Conservation (phyloP, 2,329 filamentous ascomycete genomes). For the Penicillium sp. region DNA sequence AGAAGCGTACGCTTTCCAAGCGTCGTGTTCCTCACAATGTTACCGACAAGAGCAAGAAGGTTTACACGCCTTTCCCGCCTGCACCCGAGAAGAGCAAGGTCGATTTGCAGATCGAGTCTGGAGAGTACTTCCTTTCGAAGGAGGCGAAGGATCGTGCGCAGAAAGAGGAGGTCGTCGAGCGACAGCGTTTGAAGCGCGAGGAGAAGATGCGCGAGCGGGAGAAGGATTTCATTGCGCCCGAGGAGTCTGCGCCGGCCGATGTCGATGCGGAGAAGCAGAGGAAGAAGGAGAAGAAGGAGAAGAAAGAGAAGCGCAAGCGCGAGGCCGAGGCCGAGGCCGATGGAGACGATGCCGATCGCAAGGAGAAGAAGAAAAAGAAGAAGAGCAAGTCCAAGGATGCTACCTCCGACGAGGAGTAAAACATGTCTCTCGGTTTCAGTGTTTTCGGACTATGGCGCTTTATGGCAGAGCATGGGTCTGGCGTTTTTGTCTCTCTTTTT, state of each 20-base stretch:
- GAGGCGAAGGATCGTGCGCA: conserved; percentile 83
- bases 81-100: conserved; percentile 98
- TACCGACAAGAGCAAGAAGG: conserved; percentile 90
- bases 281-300: conserved; percentile 49
- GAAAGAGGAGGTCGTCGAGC: conserved; percentile 77
- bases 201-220: conserved; percentile 84
- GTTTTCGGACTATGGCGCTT: conserved; percentile 31
- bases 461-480: conserved; percentile 41
- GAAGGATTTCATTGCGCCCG: conserved; percentile 82
- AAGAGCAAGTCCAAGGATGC: conserved; percentile 40
- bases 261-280: conserved; percentile 59
- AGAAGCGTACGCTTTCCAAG: conserved; percentile 86
- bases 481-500: conserved; percentile 29
- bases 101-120: conserved; percentile 94
- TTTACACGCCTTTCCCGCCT: conserved; percentile 95
- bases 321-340: conserved; percentile 37
- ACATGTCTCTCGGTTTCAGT: conserved; percentile 15
- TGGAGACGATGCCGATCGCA: conserved; percentile 50
- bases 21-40: conserved; percentile 79
- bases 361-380: conserved; percentile 60
- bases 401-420: conserved; percentile 28
- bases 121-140: conserved; percentile 95
- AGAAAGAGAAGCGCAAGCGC: conserved; percentile 46
- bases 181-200: conserved; percentile 82
- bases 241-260: conserved; percentile 63